Conservation (phyloP, 345 rosid species). For the Crucihimalaya himalaica region DNA sequence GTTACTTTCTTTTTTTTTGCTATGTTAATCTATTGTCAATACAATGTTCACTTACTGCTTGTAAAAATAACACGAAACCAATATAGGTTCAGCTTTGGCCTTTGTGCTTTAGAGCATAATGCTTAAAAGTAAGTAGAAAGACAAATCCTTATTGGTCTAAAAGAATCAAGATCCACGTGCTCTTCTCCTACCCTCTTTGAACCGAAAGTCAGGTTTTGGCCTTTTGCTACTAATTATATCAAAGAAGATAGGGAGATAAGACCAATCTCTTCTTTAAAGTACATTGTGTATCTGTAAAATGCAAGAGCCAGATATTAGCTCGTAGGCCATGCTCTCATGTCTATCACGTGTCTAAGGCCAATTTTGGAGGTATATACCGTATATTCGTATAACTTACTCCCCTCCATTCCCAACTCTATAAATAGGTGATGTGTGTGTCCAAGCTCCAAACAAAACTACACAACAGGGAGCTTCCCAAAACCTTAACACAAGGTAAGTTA, state of each 20-base stretch:
- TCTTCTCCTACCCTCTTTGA: conserved; percentile 21
- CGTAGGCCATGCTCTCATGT: conserved; percentile 38
- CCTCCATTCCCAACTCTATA: conserved; percentile 35
- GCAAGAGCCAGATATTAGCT: conserved; percentile 35
- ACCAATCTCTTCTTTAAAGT: conserved; percentile 30
- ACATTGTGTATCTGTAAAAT: conserved; percentile 35
- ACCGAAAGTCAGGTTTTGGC: conserved; percentile 41
- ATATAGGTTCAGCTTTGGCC: not conserved
- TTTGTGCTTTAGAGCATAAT: not conserved
- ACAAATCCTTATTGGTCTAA: conserved; percentile 26
- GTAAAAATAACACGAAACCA: not conserved
- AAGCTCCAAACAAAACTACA: not conserved
- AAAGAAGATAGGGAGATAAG: conserved; percentile 32
- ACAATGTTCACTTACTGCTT: not conserved
- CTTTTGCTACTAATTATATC: conserved; percentile 26
- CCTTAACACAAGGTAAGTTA: conserved; percentile 18
- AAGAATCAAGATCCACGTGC: conserved; percentile 39
- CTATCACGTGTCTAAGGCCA: conserved; percentile 38
- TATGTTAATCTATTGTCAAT: not conserved
- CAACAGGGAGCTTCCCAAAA: conserved; percentile 5
- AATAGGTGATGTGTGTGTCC: conserved; percentile 26
- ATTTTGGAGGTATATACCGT: conserved; percentile 13
- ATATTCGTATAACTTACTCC: conserved; percentile 20
- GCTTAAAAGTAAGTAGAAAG: conserved; percentile 7
- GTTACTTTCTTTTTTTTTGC: too few species aligned